Evolutionary conservation across 2,329 filamentous ascomycete genomes (phyloP).

Genomic region (Microcyclosporella mali): DNA sequence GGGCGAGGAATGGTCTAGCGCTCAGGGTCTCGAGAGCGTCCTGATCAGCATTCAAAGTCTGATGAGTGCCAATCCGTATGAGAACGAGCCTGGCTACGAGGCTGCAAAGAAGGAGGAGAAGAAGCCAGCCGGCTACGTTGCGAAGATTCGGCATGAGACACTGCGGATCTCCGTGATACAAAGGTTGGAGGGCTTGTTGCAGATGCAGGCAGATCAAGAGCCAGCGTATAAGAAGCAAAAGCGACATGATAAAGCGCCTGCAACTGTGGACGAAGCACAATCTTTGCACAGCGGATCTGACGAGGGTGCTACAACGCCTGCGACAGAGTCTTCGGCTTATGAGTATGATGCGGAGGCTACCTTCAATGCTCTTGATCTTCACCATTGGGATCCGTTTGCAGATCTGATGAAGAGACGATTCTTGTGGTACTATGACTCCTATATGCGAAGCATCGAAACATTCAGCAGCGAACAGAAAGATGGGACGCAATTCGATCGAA

Average conservation of each 20-base stretch:
- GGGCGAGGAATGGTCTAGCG: constrained; percentile 93
- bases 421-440: constrained; percentile 92
- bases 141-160: constrained; percentile 82
- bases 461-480: constrained; percentile 54
- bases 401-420: constrained; percentile 89
- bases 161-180: constrained; percentile 80
- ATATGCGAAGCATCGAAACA: constrained; percentile 63
- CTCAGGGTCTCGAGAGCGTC: constrained; percentile 90
- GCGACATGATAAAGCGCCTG: constrained; percentile 6
- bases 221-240: constrained; percentile 17
- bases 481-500: constrained; percentile 61
- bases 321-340: constrained; percentile 21
- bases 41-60: constrained; percentile 93
- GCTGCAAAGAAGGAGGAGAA: constrained; percentile 24
- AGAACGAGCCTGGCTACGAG: constrained; percentile 68
- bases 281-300: constrained; percentile 9
- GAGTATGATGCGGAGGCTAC: constrained; percentile 38
- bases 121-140: constrained; percentile 24
- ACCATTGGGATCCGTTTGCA: constrained; percentile 76
- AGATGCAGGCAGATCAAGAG: constrained; percentile 45
- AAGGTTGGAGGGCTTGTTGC: constrained; percentile 72
- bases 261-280: constrained; percentile 7
- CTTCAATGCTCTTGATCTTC: constrained; percentile 23
- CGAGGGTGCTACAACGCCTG: constrained; percentile 11
- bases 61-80: constrained; percentile 84